Base-by-base conservation (phyloP, 192 early-diverging fungal genomes). In the Chytriomyces confervae region DNA sequence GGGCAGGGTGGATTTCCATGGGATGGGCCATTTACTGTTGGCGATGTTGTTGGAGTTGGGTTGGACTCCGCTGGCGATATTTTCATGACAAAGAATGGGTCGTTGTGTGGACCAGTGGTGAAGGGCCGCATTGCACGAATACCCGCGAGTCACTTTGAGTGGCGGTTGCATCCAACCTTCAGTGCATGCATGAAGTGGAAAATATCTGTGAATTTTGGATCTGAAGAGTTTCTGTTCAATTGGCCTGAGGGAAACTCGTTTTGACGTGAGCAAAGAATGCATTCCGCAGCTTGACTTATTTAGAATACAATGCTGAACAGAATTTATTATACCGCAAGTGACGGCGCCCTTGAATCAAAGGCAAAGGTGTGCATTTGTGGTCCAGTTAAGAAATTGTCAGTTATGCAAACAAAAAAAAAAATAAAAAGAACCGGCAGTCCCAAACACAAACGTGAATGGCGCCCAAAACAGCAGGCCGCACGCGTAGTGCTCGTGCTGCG, bases 31-130 rank as follows among this genome's bases (percentile, higher is more conserved):
- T 80, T 60, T 49, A 45, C 50, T 10, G 66, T 63, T n/a, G 82
- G 82, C 9, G 80, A 79, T 71, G 76, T 82, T 3, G 43, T 85
- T 36, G 84, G 82, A 27, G 47, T 61, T 29, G 84, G 84, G 53
- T 20, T 77, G 18, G 45, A 13, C 7, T 16, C 29, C 18, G 53
- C 20, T 45, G 77, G 77, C 18, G 62, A 79, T 49, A 27, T 72
- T 8, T 79, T 63, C 62, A 72, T 79, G 23, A 79, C 77, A 16
- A 61, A 72, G 24, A 79, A 79, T 72, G 77, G 77, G 18, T 43
- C 11, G 16, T 11, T 24, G 24, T n/a, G 57, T 10, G 76, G 67
- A 51, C 67, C 72, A 44, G 24, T 23, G 63, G 63, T 11, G 16
- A 29, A 50, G 47, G 69, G 16, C 10, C 49, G 50, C 7, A 50